Conservation (phyloP, 73 alveolate genomes). For the Paramecium biaurelia region DNA sequence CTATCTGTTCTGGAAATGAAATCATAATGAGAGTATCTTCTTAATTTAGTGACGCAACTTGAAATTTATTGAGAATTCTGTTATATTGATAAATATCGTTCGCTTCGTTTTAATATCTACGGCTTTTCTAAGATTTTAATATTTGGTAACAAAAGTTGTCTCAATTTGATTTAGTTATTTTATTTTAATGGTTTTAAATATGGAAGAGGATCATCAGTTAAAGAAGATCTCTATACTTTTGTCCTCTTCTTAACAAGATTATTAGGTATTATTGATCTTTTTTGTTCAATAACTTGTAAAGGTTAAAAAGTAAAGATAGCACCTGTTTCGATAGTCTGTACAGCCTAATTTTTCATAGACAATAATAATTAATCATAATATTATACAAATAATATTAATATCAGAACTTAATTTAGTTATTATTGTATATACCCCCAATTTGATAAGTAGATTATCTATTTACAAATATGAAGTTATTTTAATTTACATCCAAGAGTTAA, state of each 20-base stretch:
- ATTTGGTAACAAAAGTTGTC: background rate
- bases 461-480: too few relatives aligned
- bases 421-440: background rate
- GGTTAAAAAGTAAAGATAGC: background rate
- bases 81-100: background rate
- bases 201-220: background rate
- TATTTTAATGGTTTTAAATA: background rate
- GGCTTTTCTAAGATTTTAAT: background rate
- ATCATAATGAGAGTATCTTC: constrained; percentile 1
- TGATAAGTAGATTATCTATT: background rate
- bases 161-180: background rate
- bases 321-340: constrained; percentile 1
- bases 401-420: background rate
- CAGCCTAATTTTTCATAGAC: background rate
- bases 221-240: background rate
- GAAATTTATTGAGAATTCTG: background rate
- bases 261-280: background rate
- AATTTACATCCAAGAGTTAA: background rate
- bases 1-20: background rate
- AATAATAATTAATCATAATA: background rate
- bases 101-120: background rate
- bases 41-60: background rate
- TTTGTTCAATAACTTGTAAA: background rate
- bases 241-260: background rate
- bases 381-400: background rate